Conservation (phyloP, 176 grass and related monocot genomes). For the Sorghum bicolor region DNA sequence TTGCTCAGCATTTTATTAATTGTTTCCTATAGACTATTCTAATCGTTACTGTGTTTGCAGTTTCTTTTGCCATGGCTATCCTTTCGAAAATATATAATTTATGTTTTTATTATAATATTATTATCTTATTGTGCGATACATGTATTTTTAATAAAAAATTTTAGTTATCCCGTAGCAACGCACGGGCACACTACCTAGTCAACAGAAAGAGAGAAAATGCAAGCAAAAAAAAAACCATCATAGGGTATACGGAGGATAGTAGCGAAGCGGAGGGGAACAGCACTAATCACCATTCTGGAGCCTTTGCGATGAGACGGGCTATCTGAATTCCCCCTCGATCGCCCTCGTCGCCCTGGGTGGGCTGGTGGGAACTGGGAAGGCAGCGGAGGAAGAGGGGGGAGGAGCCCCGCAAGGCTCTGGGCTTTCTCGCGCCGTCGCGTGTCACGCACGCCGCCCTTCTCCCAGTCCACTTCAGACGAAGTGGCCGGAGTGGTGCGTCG, state of each 20-base stretch:
- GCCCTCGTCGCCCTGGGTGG: not conserved
- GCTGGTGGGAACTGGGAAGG: not conserved
- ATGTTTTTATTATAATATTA: no score
- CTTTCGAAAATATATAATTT: no score
- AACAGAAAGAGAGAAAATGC: not conserved
- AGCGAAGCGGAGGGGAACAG: not conserved
- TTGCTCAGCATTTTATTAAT: no score
- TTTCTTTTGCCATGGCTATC: no score
- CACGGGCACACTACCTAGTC: no score
- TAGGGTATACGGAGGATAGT: not conserved
- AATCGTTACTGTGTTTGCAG: no score
- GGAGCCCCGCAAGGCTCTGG: not conserved
- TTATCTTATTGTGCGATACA: no score
- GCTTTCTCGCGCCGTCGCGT: not conserved
- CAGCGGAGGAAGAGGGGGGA: not conserved
- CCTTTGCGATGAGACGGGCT: not conserved
- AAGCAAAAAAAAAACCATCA: no score
- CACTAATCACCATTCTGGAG: slow-evolving; percentile 31
- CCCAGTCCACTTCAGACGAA: not conserved
- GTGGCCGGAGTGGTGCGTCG: not conserved
- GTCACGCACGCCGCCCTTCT: no score
- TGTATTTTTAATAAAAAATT: no score
- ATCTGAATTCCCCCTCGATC: not conserved
- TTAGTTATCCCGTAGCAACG: no score
- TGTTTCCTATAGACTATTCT: no score